Conservation (phyloP, 73 alveolate genomes). For the Blepharisma japonicum region DNA sequence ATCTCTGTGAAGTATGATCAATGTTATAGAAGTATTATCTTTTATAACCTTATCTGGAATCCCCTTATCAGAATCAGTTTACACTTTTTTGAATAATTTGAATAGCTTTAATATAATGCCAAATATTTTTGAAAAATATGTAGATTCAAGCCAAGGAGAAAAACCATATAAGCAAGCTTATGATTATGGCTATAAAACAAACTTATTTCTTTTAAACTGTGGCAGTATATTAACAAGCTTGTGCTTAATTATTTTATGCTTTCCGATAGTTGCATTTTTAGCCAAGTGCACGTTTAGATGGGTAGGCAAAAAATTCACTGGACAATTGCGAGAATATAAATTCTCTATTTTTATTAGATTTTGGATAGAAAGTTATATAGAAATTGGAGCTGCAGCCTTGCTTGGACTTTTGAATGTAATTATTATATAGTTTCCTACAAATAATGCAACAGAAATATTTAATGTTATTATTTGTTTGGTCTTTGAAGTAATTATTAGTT, state of each 20-base stretch:
- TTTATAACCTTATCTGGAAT: background rate
- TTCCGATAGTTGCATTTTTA: background rate
- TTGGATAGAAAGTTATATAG: background rate
- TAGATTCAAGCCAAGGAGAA: background rate
- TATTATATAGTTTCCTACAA: background rate
- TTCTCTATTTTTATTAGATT: conserved; percentile 5
- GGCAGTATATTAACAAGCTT: background rate
- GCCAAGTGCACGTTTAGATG: background rate
- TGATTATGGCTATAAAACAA: conserved; percentile 11
- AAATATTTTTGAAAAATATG: conserved; percentile 3
- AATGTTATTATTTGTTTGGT: background rate
- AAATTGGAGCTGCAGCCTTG: background rate
- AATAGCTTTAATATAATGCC: conserved; percentile 11
- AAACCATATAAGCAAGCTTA: conserved; percentile 9
- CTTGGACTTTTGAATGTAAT: background rate
- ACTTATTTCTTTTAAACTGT: background rate
- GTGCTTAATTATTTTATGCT: background rate
- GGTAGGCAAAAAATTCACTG: too few relatives aligned
- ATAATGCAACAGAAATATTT: background rate
- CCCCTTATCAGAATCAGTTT: background rate
- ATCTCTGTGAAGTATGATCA: conserved; percentile 11
- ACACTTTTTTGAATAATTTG: background rate
- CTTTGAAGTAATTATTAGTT: background rate
- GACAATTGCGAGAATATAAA: background rate
- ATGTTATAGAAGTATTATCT: background rate